Evolutionary conservation across 2,329 filamentous ascomycete species (phyloP), one percentile per base, ranked within the genome.

Genomic region (Diplodia intermedia): DNA sequence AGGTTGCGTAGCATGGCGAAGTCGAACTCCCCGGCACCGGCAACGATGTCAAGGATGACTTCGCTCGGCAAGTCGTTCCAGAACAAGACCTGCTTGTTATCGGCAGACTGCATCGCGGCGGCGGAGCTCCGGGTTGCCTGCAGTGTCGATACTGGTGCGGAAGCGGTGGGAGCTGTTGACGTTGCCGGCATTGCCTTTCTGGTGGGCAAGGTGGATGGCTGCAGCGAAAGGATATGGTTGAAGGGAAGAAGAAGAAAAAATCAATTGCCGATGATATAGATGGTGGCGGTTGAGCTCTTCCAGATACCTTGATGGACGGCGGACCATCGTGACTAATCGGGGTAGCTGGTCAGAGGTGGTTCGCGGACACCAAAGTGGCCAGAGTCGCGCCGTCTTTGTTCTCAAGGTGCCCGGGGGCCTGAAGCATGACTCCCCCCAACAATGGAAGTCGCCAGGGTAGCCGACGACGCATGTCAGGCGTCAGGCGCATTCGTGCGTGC

Each of bases 271-370:
- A 12, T 52, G n/a, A 33, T 33, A 50, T 36, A 49, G 31, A 20
- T 43, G 49, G 49, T 65, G 43, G 60, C 2, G 7, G 33, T 50
- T 7, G 31, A 11, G n/a, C 12, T 31, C 36, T 11, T 65, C 38
- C 31, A 55, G 49, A 33, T 65, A 65, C 62, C 62, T 54, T 65
- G 62, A 65, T 65, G 62, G 62, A 55, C 36, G 26, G 26, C 9
- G 43, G n/a, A 26, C 6, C 62, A 65, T 65, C 9, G 62, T 65
- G 62, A 65, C 49, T 55, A 55, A 65, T 47, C 14, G 50, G 36
- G 3, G 49, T 33, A 54, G 36, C 15, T 54, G 49, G 61, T 38
- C 23, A 26, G 23, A 26, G 20, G 9, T n/a, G 20, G 47, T 7
- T 9, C 31, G 15, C 61, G 50, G 62, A 65, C 62, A 65, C 47